Evolutionary conservation across 208 protist genomes (phyloP).

Genomic region (Leishmania arabica): DNA sequence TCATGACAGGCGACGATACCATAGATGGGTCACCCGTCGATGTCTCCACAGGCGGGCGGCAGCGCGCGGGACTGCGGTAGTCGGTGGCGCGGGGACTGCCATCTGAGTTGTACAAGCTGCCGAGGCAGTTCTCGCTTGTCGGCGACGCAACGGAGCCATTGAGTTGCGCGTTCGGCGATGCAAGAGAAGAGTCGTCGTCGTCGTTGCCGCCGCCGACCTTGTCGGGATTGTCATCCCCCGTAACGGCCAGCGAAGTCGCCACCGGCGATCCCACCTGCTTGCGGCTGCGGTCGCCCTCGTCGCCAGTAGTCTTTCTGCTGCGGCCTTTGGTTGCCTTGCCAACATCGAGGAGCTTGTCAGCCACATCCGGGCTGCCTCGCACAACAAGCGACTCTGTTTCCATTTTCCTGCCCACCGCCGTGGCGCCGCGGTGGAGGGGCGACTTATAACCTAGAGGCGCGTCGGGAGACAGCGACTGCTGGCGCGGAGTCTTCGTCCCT

Average conservation of each 20-base stretch:
- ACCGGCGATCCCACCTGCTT: neutral
- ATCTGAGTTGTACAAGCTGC: neutral
- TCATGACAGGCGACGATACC: neutral
- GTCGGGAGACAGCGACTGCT: neutral
- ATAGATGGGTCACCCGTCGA: slow-evolving; percentile 12
- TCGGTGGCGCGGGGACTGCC: slow-evolving; percentile 23
- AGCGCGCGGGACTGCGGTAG: slow-evolving; percentile 30
- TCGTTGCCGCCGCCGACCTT: too few relatives aligned
- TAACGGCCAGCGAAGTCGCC: neutral
- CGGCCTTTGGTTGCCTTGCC: too few relatives aligned
- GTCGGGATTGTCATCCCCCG: neutral
- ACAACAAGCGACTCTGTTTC: too few relatives aligned
- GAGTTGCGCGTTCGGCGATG: neutral
- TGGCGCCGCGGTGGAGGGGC: slow-evolving; percentile 21
- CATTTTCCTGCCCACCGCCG: neutral
- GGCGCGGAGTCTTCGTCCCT: neutral
- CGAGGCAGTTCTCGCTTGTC: neutral
- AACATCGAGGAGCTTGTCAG: neutral
- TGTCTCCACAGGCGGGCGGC: slow-evolving; percentile 8
- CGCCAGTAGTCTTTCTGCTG: neutral
- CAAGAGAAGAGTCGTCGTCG: neutral
- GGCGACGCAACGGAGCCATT: neutral
- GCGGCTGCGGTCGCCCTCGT: neutral
- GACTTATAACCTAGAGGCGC: slow-evolving; percentile 6
- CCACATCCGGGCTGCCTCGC: neutral